phyloP scores from a whole-genome alignment of 1,284 basidiomycete genomes.

The Tilletia caries region DNA sequence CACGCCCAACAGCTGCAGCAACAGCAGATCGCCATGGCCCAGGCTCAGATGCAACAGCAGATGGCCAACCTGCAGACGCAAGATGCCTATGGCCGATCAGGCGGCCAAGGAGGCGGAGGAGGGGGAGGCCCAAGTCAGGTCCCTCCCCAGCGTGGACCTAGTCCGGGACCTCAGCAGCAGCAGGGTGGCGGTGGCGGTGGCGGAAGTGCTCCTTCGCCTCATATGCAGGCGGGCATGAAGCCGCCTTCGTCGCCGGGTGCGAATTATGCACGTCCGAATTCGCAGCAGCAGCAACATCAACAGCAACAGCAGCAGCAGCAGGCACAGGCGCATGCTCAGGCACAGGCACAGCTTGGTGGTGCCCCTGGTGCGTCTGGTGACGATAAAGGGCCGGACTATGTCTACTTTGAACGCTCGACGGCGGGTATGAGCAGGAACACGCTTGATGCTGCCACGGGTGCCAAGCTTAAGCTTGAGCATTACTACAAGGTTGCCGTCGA shows the following conservation, averaged over 20 bases:
- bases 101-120: constrained; percentile 9
- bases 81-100: constrained; percentile 14
- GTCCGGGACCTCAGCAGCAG: background rate
- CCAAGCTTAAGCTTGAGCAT: constrained; percentile 94
- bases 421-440: constrained; percentile 80
- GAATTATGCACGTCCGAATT: constrained; percentile 20
- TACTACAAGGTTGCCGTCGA: constrained; percentile 96
- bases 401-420: constrained; percentile 89
- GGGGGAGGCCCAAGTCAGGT: constrained; percentile 5
- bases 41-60: constrained; percentile 22
- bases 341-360: background rate
- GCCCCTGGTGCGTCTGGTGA: background rate
- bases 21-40: constrained; percentile 26
- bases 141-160: constrained; percentile 15
- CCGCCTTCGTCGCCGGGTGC: constrained; percentile 11
- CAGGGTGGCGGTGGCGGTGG: too few relatives aligned
- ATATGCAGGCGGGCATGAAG: background rate
- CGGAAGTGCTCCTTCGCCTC: background rate
- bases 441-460: constrained; percentile 84
- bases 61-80: constrained; percentile 12
- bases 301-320: constrained; percentile 19
- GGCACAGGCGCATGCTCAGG: background rate
- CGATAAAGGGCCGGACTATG: constrained; percentile 67
- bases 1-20: constrained; percentile 45
- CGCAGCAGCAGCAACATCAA: background rate